Percentiles rank a stretch among this genome's conserved stretches.
Conservation (phyloP, 208 protist species). For the Leishmania braziliensis region DNA sequence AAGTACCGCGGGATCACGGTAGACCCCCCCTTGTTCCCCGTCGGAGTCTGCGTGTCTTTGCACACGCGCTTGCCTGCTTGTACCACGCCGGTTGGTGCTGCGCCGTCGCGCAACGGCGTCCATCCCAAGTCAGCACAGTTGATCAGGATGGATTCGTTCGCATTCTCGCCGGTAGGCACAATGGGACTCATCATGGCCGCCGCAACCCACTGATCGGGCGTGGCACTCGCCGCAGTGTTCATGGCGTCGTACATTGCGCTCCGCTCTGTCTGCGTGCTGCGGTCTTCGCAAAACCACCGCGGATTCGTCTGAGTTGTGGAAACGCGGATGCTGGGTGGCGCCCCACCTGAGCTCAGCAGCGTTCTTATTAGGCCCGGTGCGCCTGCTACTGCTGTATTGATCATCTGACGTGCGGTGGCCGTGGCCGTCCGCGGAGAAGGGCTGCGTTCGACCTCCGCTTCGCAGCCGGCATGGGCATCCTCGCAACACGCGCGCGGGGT, state of each 20-base stretch:
- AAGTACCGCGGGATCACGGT: constrained; percentile 31
- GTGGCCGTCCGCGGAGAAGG: background rate
- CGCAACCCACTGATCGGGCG: constrained; percentile 3
- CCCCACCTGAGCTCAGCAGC: background rate
- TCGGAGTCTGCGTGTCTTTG: background rate
- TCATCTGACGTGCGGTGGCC: no score
- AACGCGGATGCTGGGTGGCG: background rate
- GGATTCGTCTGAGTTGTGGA: constrained; percentile 22
- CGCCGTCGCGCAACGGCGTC: constrained; percentile 10
- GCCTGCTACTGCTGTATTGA: background rate
- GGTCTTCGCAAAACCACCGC: constrained; percentile 24
- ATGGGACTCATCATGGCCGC: constrained; percentile 22
- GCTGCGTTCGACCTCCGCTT: background rate
- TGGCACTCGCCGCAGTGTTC: background rate
- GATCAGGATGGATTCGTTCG: constrained; percentile 1
- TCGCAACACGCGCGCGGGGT: background rate
- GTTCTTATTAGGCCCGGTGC: background rate
- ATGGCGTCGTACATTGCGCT: background rate
- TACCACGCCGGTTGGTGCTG: background rate
- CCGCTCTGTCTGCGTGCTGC: constrained; percentile 32
- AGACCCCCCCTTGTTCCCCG: background rate
- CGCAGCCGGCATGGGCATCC: background rate
- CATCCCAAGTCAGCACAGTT: constrained; percentile 17
- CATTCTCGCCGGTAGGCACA: constrained; percentile 7
- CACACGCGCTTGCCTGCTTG: background rate